phyloP scores from a whole-genome alignment of 129 eudicot genomes.

The Chrysanthemum makinoi region DNA sequence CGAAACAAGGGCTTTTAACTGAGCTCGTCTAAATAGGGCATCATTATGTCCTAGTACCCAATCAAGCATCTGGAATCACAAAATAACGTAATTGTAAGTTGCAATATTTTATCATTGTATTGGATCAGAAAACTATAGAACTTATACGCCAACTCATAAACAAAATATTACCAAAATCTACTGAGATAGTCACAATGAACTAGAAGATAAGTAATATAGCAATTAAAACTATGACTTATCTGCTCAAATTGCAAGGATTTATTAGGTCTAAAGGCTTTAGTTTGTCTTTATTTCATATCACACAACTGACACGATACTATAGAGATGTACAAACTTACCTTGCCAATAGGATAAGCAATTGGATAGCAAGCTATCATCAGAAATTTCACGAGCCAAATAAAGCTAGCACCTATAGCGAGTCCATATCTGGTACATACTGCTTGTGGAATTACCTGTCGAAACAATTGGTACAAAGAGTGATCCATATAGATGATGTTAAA shows the following conservation, averaged over 20 bases:
- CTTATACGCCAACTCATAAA: too few species aligned
- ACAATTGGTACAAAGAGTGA: conserved; percentile 13
- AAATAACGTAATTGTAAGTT: conserved; percentile 14
- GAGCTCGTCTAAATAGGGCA: conserved; percentile 89
- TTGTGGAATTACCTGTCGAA: conserved; percentile 90
- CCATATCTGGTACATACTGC: conserved; percentile 95
- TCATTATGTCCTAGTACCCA: conserved; percentile 84
- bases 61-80: conserved; percentile 68
- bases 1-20: conserved; percentile 92
- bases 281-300: not conserved
- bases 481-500: conserved; percentile 9
- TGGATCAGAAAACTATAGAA: too few species aligned
- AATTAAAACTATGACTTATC: not conserved
- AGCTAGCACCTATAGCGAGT: conserved; percentile 92
- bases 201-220: conserved; percentile 2
- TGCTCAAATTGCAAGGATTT: not conserved
- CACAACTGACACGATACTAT: not conserved
- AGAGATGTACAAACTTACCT: conserved; percentile 44
- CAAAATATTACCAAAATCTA: too few species aligned
- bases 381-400: conserved; percentile 84
- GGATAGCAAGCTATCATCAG: conserved; percentile 85
- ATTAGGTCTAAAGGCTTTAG: not conserved
- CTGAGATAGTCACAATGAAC: not conserved
- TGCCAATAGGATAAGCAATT: conserved; percentile 87
- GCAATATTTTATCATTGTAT: not conserved